These are phyloP conservation scores for Closterium sp. DNA, from an alignment of 139 green algal genomes.

Conservation along the genomic window DNA sequence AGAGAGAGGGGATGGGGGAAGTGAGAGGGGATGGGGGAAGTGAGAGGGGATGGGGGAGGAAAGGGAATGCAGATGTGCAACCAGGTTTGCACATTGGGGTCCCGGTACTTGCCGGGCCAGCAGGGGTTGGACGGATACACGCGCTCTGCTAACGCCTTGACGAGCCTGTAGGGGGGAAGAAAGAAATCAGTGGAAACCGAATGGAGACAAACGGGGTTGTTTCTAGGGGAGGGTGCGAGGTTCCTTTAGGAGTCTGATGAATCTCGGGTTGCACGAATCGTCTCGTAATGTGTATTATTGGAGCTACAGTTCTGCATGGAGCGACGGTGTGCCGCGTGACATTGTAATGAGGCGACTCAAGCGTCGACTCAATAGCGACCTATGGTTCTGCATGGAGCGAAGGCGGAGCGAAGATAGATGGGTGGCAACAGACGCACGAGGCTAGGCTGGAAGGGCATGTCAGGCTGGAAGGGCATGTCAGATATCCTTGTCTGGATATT, in stretches of 20 bases:
- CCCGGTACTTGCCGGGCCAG: slow-evolving; percentile 11
- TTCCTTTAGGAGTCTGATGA: too few relatives aligned
- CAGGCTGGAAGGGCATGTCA: neutral
- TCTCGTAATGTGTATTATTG: too few relatives aligned
- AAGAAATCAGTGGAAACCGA: neutral
- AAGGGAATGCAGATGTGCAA: slow-evolving; percentile 33
- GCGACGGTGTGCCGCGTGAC: too few relatives aligned
- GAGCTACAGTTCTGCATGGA: too few relatives aligned
- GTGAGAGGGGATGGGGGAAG: neutral
- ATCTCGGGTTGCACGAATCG: too few relatives aligned
- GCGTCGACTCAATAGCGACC: too few relatives aligned
- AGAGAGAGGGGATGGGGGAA: neutral
- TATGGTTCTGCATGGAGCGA: neutral
- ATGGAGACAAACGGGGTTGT: too few relatives aligned
- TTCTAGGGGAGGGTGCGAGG: too few relatives aligned
- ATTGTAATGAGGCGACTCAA: too few relatives aligned
- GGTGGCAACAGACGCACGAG: neutral
- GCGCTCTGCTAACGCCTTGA: slow-evolving; percentile 29
- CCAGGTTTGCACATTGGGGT: slow-evolving; percentile 26
- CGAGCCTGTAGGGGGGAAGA: slow-evolving; percentile 2
- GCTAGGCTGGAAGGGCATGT: neutral
- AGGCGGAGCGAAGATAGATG: neutral
- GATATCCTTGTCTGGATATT: too few relatives aligned
- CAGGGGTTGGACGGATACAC: slow-evolving; percentile 29
- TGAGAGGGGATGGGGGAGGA: neutral